Conservation (phyloP, 768 basidiomycete genomes). For the Cyclocybe aegerita region DNA sequence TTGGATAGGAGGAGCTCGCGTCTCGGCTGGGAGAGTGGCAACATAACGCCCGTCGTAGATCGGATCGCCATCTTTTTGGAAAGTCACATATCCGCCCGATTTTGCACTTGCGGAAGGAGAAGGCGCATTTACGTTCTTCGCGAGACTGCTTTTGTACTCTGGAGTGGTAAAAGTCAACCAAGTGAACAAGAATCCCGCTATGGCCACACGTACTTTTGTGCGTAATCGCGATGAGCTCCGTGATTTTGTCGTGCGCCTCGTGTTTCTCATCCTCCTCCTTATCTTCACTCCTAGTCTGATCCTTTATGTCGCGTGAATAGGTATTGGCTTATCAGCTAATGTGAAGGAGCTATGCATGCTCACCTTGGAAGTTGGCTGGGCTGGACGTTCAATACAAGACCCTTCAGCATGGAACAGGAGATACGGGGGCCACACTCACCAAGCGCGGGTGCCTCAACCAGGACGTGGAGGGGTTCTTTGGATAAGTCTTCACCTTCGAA, state of each 20-base stretch:
- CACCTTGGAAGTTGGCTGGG: not conserved
- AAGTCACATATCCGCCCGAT: slow-evolving; percentile 5
- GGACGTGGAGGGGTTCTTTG: slow-evolving; percentile 1
- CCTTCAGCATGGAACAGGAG: not conserved
- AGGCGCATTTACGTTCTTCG: not conserved
- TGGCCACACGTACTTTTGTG: not conserved
- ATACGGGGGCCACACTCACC: not conserved
- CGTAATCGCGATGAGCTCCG: not conserved
- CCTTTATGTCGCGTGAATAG: not conserved
- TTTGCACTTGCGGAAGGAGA: not conserved
- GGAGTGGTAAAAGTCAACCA: not conserved
- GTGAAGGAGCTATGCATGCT: not conserved
- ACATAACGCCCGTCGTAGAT: slow-evolving; percentile 23
- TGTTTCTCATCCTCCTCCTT: not conserved
- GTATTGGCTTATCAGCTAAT: not conserved
- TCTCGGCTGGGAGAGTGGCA: slow-evolving; percentile 10
- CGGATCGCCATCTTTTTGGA: slow-evolving; percentile 3
- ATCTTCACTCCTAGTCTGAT: not conserved
- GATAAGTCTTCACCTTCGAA: not conserved
- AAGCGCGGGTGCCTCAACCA: not conserved
- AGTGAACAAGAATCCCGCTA: not conserved
- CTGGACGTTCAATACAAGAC: not conserved
- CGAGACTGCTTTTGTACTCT: not conserved
- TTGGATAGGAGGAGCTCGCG: slow-evolving; percentile 21
- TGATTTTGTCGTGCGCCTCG: not conserved